Evolutionary conservation across 495 filamentous ascomycete species (phyloP), one percentile per base, ranked within the genome.

Genomic region (Penicillium canescens): DNA sequence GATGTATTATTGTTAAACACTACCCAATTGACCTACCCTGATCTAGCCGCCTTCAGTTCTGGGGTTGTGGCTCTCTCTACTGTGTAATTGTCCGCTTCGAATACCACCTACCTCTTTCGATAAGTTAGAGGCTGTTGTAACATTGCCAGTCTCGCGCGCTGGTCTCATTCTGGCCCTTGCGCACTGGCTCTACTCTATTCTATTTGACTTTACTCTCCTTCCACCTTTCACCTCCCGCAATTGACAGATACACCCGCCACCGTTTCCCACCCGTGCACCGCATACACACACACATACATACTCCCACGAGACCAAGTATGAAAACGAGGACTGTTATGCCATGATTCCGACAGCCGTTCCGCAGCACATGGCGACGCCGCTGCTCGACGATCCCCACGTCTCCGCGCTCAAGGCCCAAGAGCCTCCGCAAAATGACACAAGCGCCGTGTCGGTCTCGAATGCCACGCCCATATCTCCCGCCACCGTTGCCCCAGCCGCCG

Each of bases 281-380:
- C 28, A 31, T 31, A 31, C 28, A 31, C 16, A 11, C 23, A 24
- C 11, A 37, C 26, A 48, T 16, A 48, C 21, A 38, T 28, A 20
- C 26, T 18, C n/a, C 16, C 16, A 18, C 41, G 14, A 31, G 10
- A 11, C 42, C 50, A 66, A 66, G 49, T 64, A 71, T 71, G 69
- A 72, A 57, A 58, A 60, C 46, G 36, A 38, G 43, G 35, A 40
- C 59, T 67, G 63, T 57, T 59, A 65, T 70, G 69, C 67, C 65
- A 74, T 74, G 69, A 76, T 74, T 62, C 72, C 71, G 50, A 73
- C 72, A 51, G 67, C 69, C 42, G 51, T 72, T 35, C 65, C 66
- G 65, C 60, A 57, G 53, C 68, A 67, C 54, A 63, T 70, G 69
- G 69, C 66, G 41, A 67, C 67, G 62, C 69, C 72, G 57, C 57